Evolutionary conservation across 108 stramenopile species (phyloP).

Genomic region (Conticribra weissflogii): DNA sequence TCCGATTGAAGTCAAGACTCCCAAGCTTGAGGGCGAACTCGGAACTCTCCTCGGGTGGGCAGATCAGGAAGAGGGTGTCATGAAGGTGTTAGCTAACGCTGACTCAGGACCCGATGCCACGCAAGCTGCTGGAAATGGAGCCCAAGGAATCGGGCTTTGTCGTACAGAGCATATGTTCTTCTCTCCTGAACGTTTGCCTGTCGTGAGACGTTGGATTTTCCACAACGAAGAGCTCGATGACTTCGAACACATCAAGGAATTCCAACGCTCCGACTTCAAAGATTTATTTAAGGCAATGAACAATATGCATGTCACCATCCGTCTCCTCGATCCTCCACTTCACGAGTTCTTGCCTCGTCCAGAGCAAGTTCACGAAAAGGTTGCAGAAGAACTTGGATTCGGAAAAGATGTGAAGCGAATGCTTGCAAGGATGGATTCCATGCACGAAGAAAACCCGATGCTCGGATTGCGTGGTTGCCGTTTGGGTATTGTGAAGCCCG

Average conservation of each 20-base stretch:
- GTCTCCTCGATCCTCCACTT: slow-evolving; percentile 85
- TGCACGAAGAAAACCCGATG: slow-evolving; percentile 88
- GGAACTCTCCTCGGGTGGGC: slow-evolving; percentile 67
- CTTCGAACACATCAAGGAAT: slow-evolving; percentile 60
- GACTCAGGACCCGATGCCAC: slow-evolving; percentile 82
- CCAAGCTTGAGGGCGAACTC: slow-evolving; percentile 54
- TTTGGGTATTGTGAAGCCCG: slow-evolving; percentile 68
- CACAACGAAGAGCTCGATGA: slow-evolving; percentile 62
- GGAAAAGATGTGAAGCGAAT: slow-evolving; percentile 49
- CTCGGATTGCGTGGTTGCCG: slow-evolving; percentile 84
- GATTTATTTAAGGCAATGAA: slow-evolving; percentile 77
- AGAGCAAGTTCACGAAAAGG: slow-evolving; percentile 51
- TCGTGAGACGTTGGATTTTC: slow-evolving; percentile 84
- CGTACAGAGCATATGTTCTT: slow-evolving; percentile 94
- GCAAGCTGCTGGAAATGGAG: slow-evolving; percentile 72
- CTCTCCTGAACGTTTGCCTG: slow-evolving; percentile 67
- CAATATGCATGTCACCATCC: slow-evolving; percentile 76
- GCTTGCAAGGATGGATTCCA: slow-evolving; percentile 55
- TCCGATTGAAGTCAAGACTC: slow-evolving; percentile 51
- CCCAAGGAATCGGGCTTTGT: slow-evolving; percentile 81
- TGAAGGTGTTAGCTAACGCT: slow-evolving; percentile 83
- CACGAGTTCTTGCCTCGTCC: slow-evolving; percentile 83
- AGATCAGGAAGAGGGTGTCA: slow-evolving; percentile 57
- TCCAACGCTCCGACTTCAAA: slow-evolving; percentile 70
- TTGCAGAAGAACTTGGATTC: slow-evolving; percentile 65